Conservation (phyloP, 768 basidiomycete genomes). For the Suillus weaverae region DNA sequence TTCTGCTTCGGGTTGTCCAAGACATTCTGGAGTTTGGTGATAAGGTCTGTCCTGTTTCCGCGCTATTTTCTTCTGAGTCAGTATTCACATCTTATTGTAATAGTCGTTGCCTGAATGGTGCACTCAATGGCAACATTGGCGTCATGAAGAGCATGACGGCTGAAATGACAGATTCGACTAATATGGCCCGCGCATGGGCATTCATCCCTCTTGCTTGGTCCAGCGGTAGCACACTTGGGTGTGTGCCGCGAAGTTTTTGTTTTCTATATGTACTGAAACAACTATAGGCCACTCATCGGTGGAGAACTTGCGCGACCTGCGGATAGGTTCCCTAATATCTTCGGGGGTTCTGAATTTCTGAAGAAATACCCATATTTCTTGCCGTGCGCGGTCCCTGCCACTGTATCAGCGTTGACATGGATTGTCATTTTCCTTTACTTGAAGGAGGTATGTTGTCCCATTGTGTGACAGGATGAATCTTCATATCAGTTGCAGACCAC, state of each 20-base stretch:
- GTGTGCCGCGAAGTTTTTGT: slow-evolving; percentile 13
- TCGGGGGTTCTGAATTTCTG: slow-evolving; percentile 58
- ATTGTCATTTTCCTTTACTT: slow-evolving; percentile 50
- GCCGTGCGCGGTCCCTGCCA: slow-evolving; percentile 64
- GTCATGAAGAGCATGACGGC: slow-evolving; percentile 47
- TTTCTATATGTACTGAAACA: slow-evolving; percentile 7
- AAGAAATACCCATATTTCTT: slow-evolving; percentile 72
- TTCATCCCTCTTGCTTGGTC: slow-evolving; percentile 56
- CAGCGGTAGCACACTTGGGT: slow-evolving; percentile 44
- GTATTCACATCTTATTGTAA: not conserved
- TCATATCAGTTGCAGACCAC: not conserved
- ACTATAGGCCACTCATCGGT: slow-evolving; percentile 63
- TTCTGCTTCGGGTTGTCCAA: slow-evolving; percentile 48
- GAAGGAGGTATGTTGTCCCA: slow-evolving; percentile 44
- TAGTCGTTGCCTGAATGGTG: slow-evolving; percentile 48
- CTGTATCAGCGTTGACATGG: slow-evolving; percentile 51
- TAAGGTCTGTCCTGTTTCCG: slow-evolving; percentile 34
- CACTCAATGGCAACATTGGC: slow-evolving; percentile 57
- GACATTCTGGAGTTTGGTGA: slow-evolving; percentile 43
- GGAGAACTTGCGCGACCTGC: slow-evolving; percentile 63
- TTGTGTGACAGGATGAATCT: not conserved
- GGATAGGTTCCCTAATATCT: slow-evolving; percentile 62
- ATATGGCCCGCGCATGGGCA: slow-evolving; percentile 46
- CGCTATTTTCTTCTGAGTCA: not conserved
- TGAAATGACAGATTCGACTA: slow-evolving; percentile 42